Evolutionary conservation across 306 rosid species (phyloP), one percentile per base, ranked within the genome.

Genomic region (Pterocarpus macrocarpus): DNA sequence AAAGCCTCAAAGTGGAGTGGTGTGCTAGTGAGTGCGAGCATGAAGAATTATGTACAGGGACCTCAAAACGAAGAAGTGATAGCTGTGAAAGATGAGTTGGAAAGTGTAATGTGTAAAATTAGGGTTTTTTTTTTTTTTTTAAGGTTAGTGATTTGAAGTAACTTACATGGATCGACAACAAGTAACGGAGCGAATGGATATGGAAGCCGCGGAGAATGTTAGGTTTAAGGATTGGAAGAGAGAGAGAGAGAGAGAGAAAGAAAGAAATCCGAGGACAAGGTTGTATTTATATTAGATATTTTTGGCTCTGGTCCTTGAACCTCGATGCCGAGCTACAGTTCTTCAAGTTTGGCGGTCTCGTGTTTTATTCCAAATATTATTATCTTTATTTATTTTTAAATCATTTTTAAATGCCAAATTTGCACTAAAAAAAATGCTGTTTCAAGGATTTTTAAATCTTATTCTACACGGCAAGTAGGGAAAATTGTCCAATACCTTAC

Each of bases 211-310:
- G 57, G 57, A 70, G 74, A 64, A 53, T 34, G 57, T 67, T 83
- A 83, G 86, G 86, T 83, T 77, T 76, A 49, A 49, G n/a, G 14
- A 13, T 10, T 49, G 47, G 11, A 8, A 8, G 47, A 43, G 47
- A 43, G 45, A 7, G 7, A 41, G 9, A 36, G 39, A 30, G 49
- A 13, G 9, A 61, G 78, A 74, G 64, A 7, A 15, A 53, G 66
- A 52, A 55, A 28, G 38, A 34, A 3, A 4, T 8, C 9, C n/a
- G 9, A 7, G 0, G 7, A 43, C 30, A 32, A 3, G 7, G 32
- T 13, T 28, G 15, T 33, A 73, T 71, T 53, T 71, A 71, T 71
- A 34, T 1, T 13, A 32, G 62, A 70, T 38, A 63, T 71, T 22
- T 22, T 22, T 22, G 28, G 28, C 28, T 22, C 28, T 22, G 28